Evolutionary conservation across 352 stramenopile species (phyloP), one percentile per base, ranked within the genome.

Genomic region (Phytopythium montanum): DNA sequence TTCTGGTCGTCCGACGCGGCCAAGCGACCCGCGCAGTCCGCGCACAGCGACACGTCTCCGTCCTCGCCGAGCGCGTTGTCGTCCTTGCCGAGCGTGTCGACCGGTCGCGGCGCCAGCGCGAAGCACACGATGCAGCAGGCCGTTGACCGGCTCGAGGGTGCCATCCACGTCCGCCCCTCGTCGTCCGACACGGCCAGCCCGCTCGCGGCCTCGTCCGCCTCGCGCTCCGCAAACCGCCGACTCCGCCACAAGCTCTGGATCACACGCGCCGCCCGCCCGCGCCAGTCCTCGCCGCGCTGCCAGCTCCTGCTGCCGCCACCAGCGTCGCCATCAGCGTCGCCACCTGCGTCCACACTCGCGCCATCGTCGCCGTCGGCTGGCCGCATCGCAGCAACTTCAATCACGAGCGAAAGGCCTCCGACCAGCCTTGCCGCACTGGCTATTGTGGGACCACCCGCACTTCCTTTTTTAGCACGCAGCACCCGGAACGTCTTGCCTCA

Each of bases 91-190:
- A 25, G 39, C 39, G 2, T 19, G 18, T 1, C 44, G 44, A n/a
- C 16, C 28, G 18, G 28, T 10, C n/a, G 31, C 26, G 28, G 50
- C 49, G 79, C 70, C 48, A 73, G 7, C n/a, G 54, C 60, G 53
- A 79, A 79, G 65, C 73, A 81, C 28, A 61, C 50, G 26, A 76
- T 72, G 53, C 73, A 81, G 53, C 70, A 73, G 23, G 41, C 48
- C 2, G 42, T 21, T 9, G 42, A 29, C 42, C 29, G 42, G 21
- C 21, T 49, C n/a, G n/a, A n/a, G n/a, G 21, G 39, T 13, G 23
- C 26, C 13, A 42, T 29, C 38, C 34, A n/a, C 49, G 5, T 57
- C 19, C 28, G 13, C 36, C 16, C 45, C 25, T 7, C 14, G n/a
- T n/a, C 6, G 10, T 23, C 6, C 19, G 12, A 23, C 19, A 2